These are phyloP conservation scores for Trebouxiophyceae sp. DNA, from an alignment of 163 green algal species.

Conservation along the genomic window DNA sequence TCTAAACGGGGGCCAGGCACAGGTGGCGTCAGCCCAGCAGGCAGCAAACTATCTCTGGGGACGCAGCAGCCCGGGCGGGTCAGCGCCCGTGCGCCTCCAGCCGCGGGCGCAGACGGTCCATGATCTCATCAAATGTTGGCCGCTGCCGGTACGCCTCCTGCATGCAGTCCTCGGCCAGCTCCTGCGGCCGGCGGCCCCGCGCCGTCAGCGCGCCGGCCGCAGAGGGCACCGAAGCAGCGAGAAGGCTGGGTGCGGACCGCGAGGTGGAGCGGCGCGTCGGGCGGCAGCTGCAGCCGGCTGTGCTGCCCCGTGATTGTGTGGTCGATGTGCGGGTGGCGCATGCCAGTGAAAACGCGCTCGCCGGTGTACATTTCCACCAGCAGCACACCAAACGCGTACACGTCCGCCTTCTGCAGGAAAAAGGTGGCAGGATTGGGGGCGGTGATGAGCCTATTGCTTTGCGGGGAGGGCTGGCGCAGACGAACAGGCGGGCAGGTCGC, in stretches of 20 bases:
- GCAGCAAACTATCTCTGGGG: too few species aligned
- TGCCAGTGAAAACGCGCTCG: constrained; percentile 13
- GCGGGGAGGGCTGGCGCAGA: too few species aligned
- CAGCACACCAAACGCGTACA: constrained; percentile 51
- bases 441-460: neutral
- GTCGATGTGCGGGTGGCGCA: constrained; percentile 19
- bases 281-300: neutral
- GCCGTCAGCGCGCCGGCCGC: constrained; percentile 1
- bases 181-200: neutral
- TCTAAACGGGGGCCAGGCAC: too few species aligned
- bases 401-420: constrained; percentile 32
- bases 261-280: neutral
- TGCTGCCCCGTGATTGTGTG: constrained; percentile 1
- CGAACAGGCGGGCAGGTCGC: too few species aligned
- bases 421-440: neutral
- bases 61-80: too few species aligned
- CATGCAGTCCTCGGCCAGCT: constrained; percentile 20
- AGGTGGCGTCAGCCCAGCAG: too few species aligned
- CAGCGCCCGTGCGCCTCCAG: too few species aligned
- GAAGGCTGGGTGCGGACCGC: too few species aligned
- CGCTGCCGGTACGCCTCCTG: constrained; percentile 14
- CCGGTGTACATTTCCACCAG: constrained; percentile 37
- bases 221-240: too few species aligned
- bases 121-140: constrained; percentile 29
- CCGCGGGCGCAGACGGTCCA: constrained; percentile 10